These are phyloP conservation scores for Cystofilobasidium bisporidii DNA, from an alignment of 768 basidiomycete genomes.

Conservation along the genomic window DNA sequence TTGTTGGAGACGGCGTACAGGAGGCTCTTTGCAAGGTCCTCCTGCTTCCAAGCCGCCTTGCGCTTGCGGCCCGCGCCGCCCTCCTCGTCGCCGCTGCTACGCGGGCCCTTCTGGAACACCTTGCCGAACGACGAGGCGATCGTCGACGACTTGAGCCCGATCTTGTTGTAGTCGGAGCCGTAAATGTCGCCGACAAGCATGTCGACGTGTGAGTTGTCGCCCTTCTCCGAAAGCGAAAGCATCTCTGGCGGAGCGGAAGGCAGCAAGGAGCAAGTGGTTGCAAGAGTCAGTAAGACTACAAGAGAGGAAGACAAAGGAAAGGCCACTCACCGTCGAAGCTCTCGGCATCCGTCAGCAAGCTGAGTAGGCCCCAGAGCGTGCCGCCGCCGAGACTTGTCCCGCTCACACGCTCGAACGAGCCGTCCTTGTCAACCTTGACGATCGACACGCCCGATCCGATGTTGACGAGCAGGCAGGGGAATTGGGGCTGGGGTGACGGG, in stretches of 20 bases:
- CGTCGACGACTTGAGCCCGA: slow-evolving; percentile 93
- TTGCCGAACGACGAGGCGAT: slow-evolving; percentile 98
- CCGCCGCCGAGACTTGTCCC: slow-evolving; percentile 96
- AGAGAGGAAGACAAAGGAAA: not conserved
- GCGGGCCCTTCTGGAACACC: slow-evolving; percentile 70
- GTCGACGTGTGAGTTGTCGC: slow-evolving; percentile 87
- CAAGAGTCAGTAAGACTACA: not conserved
- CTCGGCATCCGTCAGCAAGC: slow-evolving; percentile 84
- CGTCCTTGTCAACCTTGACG: slow-evolving; percentile 93
- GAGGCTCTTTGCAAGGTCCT: slow-evolving; percentile 89
- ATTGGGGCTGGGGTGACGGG: slow-evolving; percentile 58
- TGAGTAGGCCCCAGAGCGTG: slow-evolving; percentile 91
- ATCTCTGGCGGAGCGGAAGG: too few relatives aligned
- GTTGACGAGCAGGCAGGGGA: slow-evolving; percentile 93
- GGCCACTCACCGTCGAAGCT: slow-evolving; percentile 85
- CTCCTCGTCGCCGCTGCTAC: slow-evolving; percentile 21
- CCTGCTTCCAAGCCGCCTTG: slow-evolving; percentile 68
- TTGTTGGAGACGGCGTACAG: slow-evolving; percentile 97
- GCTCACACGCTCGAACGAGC: slow-evolving; percentile 87
- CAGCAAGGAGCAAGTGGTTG: too few relatives aligned
- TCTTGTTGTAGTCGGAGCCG: slow-evolving; percentile 84
- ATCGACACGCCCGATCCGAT: slow-evolving; percentile 97
- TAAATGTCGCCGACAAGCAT: slow-evolving; percentile 99
- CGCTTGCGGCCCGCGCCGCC: slow-evolving; percentile 43
- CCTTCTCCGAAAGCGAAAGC: slow-evolving; percentile 83